Evolutionary conservation across 139 green algal genomes (phyloP), one percentile per base, ranked within the genome.

Genomic region (Choricystis sp.): DNA sequence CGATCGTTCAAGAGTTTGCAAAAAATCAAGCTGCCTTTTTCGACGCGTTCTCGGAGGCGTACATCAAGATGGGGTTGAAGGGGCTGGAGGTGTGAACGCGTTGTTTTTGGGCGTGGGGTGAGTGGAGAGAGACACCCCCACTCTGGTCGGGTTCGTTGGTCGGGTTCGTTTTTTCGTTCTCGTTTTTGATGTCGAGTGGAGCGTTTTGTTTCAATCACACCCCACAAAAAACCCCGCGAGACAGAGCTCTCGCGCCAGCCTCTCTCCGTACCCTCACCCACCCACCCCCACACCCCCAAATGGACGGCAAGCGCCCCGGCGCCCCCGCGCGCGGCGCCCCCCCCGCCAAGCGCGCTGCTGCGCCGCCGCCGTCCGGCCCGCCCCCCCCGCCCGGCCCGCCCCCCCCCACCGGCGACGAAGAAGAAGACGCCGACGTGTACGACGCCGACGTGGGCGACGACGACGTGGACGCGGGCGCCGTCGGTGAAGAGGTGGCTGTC

Each of bases 371-470:
- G 16, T 52, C 40, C 40, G 16, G 9, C 40, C 40, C 9, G n/a
- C n/a, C n/a, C n/a, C n/a, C n/a, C n/a, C n/a, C n/a, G n/a, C n/a
- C n/a, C n/a, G n/a, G n/a, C n/a, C n/a, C n/a, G n/a, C n/a, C n/a
- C 16, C 40, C 9, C 40, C 40, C 40, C 9, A 52, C 40, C 9
- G 40, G 9, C 40, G 40, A 52, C 40, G 40, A 52, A 9, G 40
- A 52, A 9, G 40, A 52, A 9, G 40, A 52, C 9, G 9, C 16
- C 16, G 40, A 52, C 40, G 40, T 9, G n/a, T n/a, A n/a, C 40
- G 16, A 73, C 26, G 19, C 62, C 22, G n/a, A 25, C 21, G 26
- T 22, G 4, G 40, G 31, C 55, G 23, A 66, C 31, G 64, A 64
- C n/a, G 48, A 31, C 23, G 24, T 26, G 52, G 63, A 67, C 30